phyloP scores from a whole-genome alignment of 1,139 yeast genomes.

The Diutina neorugosa region DNA sequence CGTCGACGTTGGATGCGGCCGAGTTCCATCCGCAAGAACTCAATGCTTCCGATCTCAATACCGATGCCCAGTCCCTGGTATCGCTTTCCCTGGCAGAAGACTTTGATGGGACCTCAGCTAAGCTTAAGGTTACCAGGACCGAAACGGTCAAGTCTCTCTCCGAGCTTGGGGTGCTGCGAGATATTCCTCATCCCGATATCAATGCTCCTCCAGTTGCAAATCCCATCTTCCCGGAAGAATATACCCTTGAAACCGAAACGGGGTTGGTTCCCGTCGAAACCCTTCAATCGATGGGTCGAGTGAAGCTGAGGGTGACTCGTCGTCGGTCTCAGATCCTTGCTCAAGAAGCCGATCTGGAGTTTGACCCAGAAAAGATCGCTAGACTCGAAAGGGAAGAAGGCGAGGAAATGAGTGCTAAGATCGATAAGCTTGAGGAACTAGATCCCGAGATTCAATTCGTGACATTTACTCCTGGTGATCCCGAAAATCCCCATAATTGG shows the following conservation, averaged over 20 bases:
- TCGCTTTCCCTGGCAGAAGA: background rate
- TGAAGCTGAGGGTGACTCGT: constrained; percentile 16
- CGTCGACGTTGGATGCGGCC: background rate
- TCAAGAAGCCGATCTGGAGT: constrained; percentile 7
- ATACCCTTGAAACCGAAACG: constrained; percentile 73
- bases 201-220: constrained; percentile 50
- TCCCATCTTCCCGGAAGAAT: constrained; percentile 85
- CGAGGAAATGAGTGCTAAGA: background rate
- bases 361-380: background rate
- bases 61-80: background rate
- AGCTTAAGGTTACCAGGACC: constrained; percentile 18
- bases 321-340: background rate
- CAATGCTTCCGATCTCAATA: background rate
- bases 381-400: background rate
- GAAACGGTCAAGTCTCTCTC: constrained; percentile 62
- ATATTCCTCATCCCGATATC: constrained; percentile 40
- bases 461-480: constrained; percentile 64
- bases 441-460: constrained; percentile 72
- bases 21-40: background rate
- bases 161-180: constrained; percentile 45
- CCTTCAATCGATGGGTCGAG: constrained; percentile 55
- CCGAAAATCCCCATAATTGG: constrained; percentile 88
- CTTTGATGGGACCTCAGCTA: background rate
- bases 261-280: constrained; percentile 77
- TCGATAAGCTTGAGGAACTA: constrained; percentile 13